These are phyloP conservation scores for Monosporascus ibericus DNA, from an alignment of 2,329 filamentous ascomycete species.

Conservation along the genomic window DNA sequence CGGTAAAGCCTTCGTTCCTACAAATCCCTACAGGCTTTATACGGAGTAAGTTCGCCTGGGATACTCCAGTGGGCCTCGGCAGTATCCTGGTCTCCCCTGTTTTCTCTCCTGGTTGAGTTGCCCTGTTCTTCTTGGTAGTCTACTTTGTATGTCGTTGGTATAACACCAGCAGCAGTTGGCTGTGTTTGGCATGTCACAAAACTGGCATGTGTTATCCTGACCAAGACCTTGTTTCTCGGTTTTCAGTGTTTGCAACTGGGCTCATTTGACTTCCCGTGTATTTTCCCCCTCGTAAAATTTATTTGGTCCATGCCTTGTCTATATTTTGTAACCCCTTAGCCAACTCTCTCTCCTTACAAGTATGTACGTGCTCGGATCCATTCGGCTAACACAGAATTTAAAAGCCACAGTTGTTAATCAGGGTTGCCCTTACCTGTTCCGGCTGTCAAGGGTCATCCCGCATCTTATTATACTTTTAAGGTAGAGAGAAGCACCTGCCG, in stretches of 20 bases:
- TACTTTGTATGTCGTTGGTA: background rate
- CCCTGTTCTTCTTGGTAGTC: background rate
- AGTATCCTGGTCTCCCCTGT: background rate
- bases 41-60: background rate
- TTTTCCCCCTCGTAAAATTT: background rate
- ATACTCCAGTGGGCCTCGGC: background rate
- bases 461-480: conserved; percentile 6
- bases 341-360: background rate
- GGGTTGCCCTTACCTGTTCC: conserved; percentile 3
- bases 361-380: background rate
- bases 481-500: conserved; percentile 1
- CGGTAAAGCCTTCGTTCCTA: background rate
- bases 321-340: background rate
- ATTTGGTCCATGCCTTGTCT: background rate
- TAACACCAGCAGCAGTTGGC: background rate
- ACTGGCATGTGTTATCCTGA: background rate
- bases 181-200: background rate
- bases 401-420: conserved; percentile 1
- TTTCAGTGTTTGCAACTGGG: background rate
- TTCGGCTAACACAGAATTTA: background rate
- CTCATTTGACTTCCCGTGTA: background rate
- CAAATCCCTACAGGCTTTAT: background rate
- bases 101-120: background rate
- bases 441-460: conserved; percentile 10
- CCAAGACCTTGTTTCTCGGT: no score